Base-by-base conservation (phyloP, 106 monocot species). In the Platanthera guangdongensis region DNA sequence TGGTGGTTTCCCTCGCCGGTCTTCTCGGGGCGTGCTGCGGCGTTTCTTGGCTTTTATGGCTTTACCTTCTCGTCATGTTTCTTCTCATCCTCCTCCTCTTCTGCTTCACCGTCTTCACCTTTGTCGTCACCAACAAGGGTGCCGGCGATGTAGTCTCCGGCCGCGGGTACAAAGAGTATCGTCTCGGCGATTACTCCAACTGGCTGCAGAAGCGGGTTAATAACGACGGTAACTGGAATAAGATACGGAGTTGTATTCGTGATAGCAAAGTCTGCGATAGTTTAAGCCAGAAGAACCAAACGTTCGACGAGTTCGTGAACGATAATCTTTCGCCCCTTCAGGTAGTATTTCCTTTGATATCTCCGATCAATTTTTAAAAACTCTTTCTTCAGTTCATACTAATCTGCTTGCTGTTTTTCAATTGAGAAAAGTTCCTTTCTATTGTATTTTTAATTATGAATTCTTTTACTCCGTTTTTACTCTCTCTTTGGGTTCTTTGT, bases 41-140 rank as follows among this genome's bases (percentile, higher is more conserved):
- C 9, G 59, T 70, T 57, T 74, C 78, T 16, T 81, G 72, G 45
- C 85, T 85, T 52, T 75, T 85, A 9, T 85, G 85, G 85, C 3
- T 85, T 75, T 80, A 84, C 76, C 76, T 79, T 8, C 47, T 83
- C 28, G 83, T 74, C 51, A 76, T 84, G 75, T 85, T 84, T 78
- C 0, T 83, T 16, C 74, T 91, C 72, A 88, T 88, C 73, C 11
- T 84, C 60, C 71, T 82, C 49, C 62, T 84, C 54, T 74, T 88
- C 77, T 68, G 71, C 79, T 83, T 88, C 71, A 84, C 82, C 25
- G 30, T 88, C 49, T 91, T 91, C 60, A 85, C 85, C 47, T 88
- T 91, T 62, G 85, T 76, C 52, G 85, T 91, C 52, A 91, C 90
- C 39, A 88, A 91, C 65, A 82, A 75, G 48, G 88, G 90, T 12